These are phyloP conservation scores for Pseudogymnoascus sp. DNA, from an alignment of 2,329 filamentous ascomycete species.

Conservation along the genomic window DNA sequence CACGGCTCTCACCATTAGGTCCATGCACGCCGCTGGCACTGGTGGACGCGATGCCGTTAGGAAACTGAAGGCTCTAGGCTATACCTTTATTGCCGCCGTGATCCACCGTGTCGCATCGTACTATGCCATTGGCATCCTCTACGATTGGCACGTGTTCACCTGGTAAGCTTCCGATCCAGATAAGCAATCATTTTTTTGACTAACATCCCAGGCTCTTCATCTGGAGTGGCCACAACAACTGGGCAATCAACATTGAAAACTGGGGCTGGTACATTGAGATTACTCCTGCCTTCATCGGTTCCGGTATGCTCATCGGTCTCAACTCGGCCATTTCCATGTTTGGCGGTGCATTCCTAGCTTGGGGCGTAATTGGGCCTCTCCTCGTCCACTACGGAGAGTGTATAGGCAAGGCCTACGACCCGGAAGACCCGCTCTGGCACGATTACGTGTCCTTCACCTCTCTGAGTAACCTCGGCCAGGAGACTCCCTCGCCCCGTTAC, in stretches of 20 bases:
- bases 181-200: constrained; percentile 17
- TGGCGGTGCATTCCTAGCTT: constrained; percentile 39
- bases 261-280: constrained; percentile 56
- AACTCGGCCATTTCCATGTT: constrained; percentile 53
- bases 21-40: constrained; percentile 50
- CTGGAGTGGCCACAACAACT: constrained; percentile 45
- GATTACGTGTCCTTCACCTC: constrained; percentile 34
- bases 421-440: constrained; percentile 38
- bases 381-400: constrained; percentile 46
- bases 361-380: constrained; percentile 47
- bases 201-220: constrained; percentile 41
- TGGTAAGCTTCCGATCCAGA: constrained; percentile 25
- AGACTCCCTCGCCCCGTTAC: constrained; percentile 40
- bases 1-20: constrained; percentile 53
- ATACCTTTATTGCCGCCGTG: constrained; percentile 44
- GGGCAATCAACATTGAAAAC: constrained; percentile 46
- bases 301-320: constrained; percentile 43
- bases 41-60: constrained; percentile 45
- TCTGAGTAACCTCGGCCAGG: constrained; percentile 33
- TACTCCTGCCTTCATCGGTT: constrained; percentile 53
- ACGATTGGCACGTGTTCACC: constrained; percentile 49
- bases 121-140: constrained; percentile 52
- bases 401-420: constrained; percentile 31
- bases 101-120: constrained; percentile 48
- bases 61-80: constrained; percentile 49